These are phyloP conservation scores for Pseudopithomyces maydicus DNA, from an alignment of 2,329 filamentous ascomycete genomes.

Conservation along the genomic window DNA sequence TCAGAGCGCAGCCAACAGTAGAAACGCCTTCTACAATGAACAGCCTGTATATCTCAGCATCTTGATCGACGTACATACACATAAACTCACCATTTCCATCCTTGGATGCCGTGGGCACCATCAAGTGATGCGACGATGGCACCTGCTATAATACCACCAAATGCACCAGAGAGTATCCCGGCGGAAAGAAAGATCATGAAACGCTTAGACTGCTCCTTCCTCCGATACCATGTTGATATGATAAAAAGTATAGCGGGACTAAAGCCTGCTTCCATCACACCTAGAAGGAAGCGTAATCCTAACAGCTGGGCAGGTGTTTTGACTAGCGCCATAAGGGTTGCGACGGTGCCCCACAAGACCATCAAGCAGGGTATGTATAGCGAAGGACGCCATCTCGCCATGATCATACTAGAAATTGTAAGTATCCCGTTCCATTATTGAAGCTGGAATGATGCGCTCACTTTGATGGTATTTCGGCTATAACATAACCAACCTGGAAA, in stretches of 20 bases:
- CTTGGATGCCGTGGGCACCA: conserved; percentile 23
- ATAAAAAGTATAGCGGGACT: conserved; percentile 30
- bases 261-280: conserved; percentile 31
- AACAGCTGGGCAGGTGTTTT: conserved; percentile 26
- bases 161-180: conserved; percentile 26
- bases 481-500: conserved; percentile 28
- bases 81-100: conserved; percentile 25
- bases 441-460: conserved; percentile 2
- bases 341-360: conserved; percentile 26
- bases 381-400: conserved; percentile 24
- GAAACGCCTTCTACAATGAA: conserved; percentile 33
- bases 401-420: conserved; percentile 21
- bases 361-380: conserved; percentile 27
- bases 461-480: conserved; percentile 31
- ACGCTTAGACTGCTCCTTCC: conserved; percentile 31
- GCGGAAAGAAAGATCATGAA: conserved; percentile 32
- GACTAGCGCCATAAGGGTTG: conserved; percentile 23
- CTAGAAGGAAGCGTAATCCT: conserved; percentile 28
- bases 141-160: conserved; percentile 28
- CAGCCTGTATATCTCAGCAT: conserved; percentile 15
- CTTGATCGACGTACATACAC: background rate
- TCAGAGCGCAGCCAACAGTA: conserved; percentile 23
- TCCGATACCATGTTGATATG: conserved; percentile 30
- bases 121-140: conserved; percentile 24
- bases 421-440: background rate